These are phyloP conservation scores for Verticillium longisporum DNA, from an alignment of 2,329 filamentous ascomycete genomes.

Conservation along the genomic window DNA sequence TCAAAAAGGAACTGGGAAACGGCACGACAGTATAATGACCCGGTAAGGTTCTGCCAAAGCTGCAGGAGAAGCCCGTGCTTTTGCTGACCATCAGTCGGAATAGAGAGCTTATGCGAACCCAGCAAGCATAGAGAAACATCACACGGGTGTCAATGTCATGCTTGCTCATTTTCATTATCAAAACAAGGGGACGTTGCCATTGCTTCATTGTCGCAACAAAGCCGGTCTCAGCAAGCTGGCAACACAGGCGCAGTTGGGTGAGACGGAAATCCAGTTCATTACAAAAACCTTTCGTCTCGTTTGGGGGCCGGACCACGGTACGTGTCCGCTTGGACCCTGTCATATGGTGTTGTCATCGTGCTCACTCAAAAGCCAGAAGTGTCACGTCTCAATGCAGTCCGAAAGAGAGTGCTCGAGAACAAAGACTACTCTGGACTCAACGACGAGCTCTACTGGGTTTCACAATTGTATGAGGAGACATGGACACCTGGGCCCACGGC, in stretches of 20 bases:
- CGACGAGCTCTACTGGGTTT: not conserved
- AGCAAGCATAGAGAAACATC: not conserved
- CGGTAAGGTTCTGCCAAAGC: not conserved
- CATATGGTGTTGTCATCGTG: not conserved
- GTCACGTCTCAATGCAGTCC: not conserved
- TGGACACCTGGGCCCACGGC: no score
- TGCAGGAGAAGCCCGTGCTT: not conserved
- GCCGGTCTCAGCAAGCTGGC: no score
- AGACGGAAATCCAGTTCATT: not conserved
- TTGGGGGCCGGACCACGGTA: not conserved
- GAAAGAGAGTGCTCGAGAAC: not conserved
- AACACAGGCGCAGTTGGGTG: not conserved
- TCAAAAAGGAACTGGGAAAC: slow-evolving; percentile 1
- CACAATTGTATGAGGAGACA: not conserved
- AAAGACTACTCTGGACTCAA: not conserved
- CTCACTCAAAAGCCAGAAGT: not conserved
- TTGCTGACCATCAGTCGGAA: not conserved
- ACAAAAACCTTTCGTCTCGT: not conserved
- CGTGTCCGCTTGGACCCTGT: not conserved
- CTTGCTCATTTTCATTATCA: not conserved
- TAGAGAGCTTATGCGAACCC: not conserved
- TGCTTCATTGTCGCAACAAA: not conserved
- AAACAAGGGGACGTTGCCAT: not conserved
- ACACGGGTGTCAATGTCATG: not conserved
- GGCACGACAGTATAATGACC: slow-evolving; percentile 1